A percentile compares a stretch with the other conserved stretches of the same genome.
These are phyloP conservation scores for Volvox africanus DNA, from an alignment of 139 green algal genomes.

Conservation along the genomic window DNA sequence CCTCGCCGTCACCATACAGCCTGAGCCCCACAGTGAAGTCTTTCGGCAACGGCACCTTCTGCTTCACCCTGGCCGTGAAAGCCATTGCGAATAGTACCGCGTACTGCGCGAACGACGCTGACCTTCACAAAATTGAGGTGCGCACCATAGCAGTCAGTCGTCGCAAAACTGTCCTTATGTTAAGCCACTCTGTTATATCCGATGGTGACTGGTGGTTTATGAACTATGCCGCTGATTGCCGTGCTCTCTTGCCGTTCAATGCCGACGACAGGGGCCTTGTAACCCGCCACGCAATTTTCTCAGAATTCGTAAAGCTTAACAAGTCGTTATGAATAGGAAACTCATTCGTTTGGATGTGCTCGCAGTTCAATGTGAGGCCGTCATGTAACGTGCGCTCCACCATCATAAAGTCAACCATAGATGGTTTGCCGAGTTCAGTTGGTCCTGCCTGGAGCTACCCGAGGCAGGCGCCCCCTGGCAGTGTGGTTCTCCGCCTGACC, in stretches of 20 bases:
- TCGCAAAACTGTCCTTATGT: not conserved
- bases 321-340: not conserved
- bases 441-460: not conserved
- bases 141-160: too few relatives aligned
- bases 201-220: not conserved
- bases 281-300: not conserved
- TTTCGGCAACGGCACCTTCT: not conserved
- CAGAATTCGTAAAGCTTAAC: not conserved
- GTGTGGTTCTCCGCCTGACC: not conserved
- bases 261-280: not conserved
- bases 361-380: not conserved
- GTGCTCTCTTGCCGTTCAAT: not conserved
- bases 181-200: not conserved
- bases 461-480: not conserved
- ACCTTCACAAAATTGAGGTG: not conserved
- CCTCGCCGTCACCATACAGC: not conserved
- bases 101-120: not conserved
- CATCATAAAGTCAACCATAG: not conserved
- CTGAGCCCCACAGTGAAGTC: not conserved
- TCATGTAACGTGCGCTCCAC: not conserved
- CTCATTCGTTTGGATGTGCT: not conserved
- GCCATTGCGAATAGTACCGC: not conserved
- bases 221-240: not conserved
- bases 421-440: not conserved
- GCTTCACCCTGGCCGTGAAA: not conserved